Conservation (phyloP, 306 rosid species). For the Rosa chinensis region DNA sequence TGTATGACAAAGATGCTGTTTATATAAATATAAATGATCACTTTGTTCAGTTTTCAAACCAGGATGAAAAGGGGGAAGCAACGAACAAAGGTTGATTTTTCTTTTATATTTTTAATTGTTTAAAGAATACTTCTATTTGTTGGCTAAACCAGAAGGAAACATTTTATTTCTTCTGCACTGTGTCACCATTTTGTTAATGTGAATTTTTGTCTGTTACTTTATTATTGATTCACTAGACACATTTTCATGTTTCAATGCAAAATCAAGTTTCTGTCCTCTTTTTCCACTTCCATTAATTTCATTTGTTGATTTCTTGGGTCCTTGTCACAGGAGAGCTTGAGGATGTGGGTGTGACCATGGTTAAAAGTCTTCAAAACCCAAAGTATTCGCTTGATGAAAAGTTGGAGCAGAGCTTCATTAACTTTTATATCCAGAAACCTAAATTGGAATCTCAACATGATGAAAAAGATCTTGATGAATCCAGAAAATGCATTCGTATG, state of each 20-base stretch:
- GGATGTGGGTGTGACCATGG: constrained; percentile 80
- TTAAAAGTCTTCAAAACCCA: constrained; percentile 77
- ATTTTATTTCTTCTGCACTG: background rate
- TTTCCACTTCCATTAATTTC: constrained; percentile 10
- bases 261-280: background rate
- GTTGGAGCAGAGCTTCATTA: constrained; percentile 64
- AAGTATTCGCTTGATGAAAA: constrained; percentile 80
- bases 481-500: constrained; percentile 28
- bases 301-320: constrained; percentile 15
- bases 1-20: constrained; percentile 93
- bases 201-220: background rate
- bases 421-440: constrained; percentile 50
- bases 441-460: constrained; percentile 37
- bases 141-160: background rate
- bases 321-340: constrained; percentile 57
- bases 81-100: constrained; percentile 50
- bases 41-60: constrained; percentile 75
- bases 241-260: background rate
- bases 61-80: constrained; percentile 53
- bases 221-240: background rate
- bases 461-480: constrained; percentile 30
- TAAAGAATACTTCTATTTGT: background rate
- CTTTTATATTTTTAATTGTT: constrained; percentile 9
- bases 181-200: background rate
- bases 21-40: constrained; percentile 88